Conservation (phyloP, 2,329 filamentous ascomycete species). For the Fonsecaea erecta region DNA sequence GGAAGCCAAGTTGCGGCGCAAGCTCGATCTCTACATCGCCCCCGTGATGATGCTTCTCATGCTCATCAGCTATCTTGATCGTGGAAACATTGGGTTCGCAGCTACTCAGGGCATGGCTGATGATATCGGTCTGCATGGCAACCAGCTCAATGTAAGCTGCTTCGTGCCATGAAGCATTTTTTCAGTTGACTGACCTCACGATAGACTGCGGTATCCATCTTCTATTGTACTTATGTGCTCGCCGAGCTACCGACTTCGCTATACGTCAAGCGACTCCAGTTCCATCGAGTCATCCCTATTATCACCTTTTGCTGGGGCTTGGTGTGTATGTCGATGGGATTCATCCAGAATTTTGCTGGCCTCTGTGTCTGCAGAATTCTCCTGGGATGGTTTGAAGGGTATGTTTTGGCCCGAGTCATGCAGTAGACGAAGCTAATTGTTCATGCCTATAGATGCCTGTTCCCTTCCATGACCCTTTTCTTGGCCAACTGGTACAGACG, state of each 20-base stretch:
- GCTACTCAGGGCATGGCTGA: conserved; percentile 61
- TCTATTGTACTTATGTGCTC: conserved; percentile 58
- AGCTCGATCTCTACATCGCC: conserved; percentile 33
- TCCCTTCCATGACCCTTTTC: conserved; percentile 48
- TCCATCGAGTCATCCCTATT: conserved; percentile 48
- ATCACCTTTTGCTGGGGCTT: conserved; percentile 55
- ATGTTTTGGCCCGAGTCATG: neutral
- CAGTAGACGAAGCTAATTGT: conserved; percentile 24
- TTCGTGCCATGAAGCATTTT: neutral
- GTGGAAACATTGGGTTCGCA: conserved; percentile 71
- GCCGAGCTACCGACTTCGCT: conserved; percentile 57
- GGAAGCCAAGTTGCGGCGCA: conserved; percentile 26
- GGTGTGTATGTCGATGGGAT: conserved; percentile 55
- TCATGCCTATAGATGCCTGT: conserved; percentile 37
- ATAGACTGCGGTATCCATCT: conserved; percentile 54
- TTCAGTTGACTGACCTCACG: neutral
- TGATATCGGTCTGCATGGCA: conserved; percentile 49
- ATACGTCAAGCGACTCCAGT: conserved; percentile 54
- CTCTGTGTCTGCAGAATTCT: conserved; percentile 50
- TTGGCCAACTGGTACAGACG: conserved; percentile 49
- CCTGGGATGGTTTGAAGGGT: conserved; percentile 46
- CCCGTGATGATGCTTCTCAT: conserved; percentile 81
- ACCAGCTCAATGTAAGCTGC: conserved; percentile 46
- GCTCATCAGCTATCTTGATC: conserved; percentile 81
- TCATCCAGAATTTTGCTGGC: conserved; percentile 49